Evolutionary conservation across 768 basidiomycete species (phyloP).

Genomic region (Macrocybe gigantea): DNA sequence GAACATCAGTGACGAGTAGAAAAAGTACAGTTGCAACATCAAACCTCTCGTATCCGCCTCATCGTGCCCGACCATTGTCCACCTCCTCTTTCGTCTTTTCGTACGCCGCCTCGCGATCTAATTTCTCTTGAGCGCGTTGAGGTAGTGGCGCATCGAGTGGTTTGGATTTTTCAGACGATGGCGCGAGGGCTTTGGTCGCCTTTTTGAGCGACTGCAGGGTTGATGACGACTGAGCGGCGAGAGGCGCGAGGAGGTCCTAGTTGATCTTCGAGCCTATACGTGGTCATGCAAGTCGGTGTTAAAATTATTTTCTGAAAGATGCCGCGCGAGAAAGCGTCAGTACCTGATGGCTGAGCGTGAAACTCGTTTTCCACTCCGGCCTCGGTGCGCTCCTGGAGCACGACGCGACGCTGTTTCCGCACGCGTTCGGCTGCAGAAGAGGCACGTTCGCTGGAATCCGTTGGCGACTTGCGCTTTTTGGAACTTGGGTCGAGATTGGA

Average conservation of each 20-base stretch:
- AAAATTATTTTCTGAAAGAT: neutral
- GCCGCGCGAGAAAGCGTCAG: conserved; percentile 2
- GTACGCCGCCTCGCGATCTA: conserved; percentile 92
- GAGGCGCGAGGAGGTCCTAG: conserved; percentile 73
- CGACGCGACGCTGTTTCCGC: conserved; percentile 49
- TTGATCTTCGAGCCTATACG: conserved; percentile 49
- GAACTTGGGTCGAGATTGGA: conserved; percentile 53
- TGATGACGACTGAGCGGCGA: conserved; percentile 55
- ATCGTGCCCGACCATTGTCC: conserved; percentile 92
- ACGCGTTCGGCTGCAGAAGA: conserved; percentile 16
- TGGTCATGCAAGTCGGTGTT: neutral
- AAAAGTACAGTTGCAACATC: conserved; percentile 5
- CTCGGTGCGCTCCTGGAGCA: conserved; percentile 68
- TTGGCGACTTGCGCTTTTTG: conserved; percentile 66
- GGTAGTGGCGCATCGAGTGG: conserved; percentile 81
- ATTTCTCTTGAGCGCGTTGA: conserved; percentile 77
- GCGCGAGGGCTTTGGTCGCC: conserved; percentile 56
- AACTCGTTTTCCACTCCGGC: conserved; percentile 82
- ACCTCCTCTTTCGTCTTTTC: conserved; percentile 90
- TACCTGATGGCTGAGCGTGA: conserved; percentile 47
- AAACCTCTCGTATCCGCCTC: conserved; percentile 84
- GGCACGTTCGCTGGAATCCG: conserved; percentile 15
- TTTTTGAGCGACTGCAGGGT: conserved; percentile 63
- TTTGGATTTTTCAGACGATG: conserved; percentile 47
- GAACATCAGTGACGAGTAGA: conserved; percentile 4